Evolutionary conservation across 2,329 filamentous ascomycete species (phyloP).

Genomic region (Microsporum audouinii): DNA sequence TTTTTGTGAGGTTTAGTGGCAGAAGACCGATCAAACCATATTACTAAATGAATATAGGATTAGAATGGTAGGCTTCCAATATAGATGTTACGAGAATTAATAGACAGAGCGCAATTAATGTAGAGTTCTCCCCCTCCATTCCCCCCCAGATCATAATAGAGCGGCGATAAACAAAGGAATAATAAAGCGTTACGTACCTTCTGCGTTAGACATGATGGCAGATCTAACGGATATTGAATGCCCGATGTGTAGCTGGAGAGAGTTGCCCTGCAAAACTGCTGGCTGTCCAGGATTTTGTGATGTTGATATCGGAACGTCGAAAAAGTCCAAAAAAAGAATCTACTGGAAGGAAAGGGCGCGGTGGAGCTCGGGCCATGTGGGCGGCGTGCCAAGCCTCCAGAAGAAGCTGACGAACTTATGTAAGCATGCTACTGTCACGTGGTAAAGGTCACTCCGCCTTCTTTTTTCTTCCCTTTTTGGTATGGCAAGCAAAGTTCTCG

Average conservation of each 20-base stretch:
- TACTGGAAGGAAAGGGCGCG: background rate
- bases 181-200: background rate
- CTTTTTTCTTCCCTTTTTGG: background rate
- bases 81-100: background rate
- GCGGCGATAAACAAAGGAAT: background rate
- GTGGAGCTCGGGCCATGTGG: constrained; percentile 1
- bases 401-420: background rate
- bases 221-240: background rate
- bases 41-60: constrained; percentile 47
- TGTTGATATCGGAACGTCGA: background rate
- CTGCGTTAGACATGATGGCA: background rate
- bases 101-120: background rate
- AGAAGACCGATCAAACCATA: constrained; percentile 96
- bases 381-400: background rate
- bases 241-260: background rate
- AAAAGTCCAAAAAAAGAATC: background rate
- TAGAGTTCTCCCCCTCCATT: background rate
- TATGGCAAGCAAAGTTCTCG: background rate
- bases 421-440: background rate
- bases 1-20: constrained; percentile 71
- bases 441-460: background rate
- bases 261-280: background rate
- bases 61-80: background rate
- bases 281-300: background rate
- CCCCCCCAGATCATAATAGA: background rate